Evolutionary conservation across 2,329 filamentous ascomycete species (phyloP).

Genomic region (Aspergillus floridensis): DNA sequence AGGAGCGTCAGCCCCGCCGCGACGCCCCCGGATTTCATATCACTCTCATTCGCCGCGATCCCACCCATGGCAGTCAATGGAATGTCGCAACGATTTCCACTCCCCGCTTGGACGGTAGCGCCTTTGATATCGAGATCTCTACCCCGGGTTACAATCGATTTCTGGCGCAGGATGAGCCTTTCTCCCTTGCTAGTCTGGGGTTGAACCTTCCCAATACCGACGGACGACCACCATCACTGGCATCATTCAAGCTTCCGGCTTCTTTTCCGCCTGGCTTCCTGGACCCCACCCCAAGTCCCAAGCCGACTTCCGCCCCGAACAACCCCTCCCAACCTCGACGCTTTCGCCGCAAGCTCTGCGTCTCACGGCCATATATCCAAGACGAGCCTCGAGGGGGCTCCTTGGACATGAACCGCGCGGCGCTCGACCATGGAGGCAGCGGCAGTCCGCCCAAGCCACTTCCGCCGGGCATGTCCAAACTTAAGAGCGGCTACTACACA

Average conservation of each 20-base stretch:
- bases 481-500: conserved; percentile 57
- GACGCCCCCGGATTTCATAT: conserved; percentile 37
- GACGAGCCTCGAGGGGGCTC: conserved; percentile 21
- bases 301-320: conserved; percentile 3
- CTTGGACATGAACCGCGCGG: conserved; percentile 19
- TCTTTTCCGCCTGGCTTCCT: not conserved
- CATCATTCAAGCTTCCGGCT: conserved; percentile 7
- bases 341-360: conserved; percentile 34
- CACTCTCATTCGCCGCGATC: conserved; percentile 71
- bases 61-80: conserved; percentile 67
- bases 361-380: conserved; percentile 26
- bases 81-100: conserved; percentile 66
- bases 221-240: conserved; percentile 9
- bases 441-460: conserved; percentile 17
- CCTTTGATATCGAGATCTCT: conserved; percentile 55
- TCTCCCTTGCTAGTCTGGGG: conserved; percentile 34
- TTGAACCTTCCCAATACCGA: conserved; percentile 22
- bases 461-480: conserved; percentile 22
- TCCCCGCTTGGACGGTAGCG: conserved; percentile 28
- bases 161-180: conserved; percentile 36
- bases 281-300: not conserved
- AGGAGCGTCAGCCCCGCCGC: conserved; percentile 8
- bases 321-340: conserved; percentile 25
- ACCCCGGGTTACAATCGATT: conserved; percentile 62
- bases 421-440: conserved; percentile 15